These are phyloP conservation scores for Zangia roseola DNA, from an alignment of 768 basidiomycete species.

Conservation along the genomic window DNA sequence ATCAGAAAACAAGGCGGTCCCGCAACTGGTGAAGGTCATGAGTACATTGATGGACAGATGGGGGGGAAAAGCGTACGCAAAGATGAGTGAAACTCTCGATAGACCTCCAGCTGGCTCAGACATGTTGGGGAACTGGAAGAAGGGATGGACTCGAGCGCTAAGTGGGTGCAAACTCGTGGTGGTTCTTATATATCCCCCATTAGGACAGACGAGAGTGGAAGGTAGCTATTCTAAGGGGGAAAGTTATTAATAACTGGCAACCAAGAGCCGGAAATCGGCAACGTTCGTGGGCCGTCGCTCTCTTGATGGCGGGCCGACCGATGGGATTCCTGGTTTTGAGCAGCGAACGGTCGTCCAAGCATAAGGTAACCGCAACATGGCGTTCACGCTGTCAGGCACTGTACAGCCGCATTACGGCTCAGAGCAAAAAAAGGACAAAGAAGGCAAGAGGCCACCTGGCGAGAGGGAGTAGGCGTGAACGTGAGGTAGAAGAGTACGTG, in stretches of 20 bases:
- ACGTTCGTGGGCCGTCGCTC: conserved; percentile 21
- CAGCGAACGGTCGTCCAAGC: not conserved
- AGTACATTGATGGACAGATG: not conserved
- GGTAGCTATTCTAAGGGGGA: not conserved
- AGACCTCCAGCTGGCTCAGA: conserved; percentile 24
- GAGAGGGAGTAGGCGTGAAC: too few species aligned
- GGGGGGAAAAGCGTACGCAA: conserved; percentile 56
- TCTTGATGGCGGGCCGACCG: not conserved
- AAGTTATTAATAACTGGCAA: not conserved
- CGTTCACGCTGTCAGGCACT: conserved; percentile 1
- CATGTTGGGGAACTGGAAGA: conserved; percentile 13
- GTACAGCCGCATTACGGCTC: not conserved
- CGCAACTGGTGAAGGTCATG: conserved; percentile 50
- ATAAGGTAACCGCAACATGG: not conserved
- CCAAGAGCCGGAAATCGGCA: conserved; percentile 15
- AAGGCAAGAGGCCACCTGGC: not conserved
- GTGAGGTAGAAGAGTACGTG: too few species aligned
- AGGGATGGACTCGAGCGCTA: not conserved
- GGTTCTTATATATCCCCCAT: conserved; percentile 12
- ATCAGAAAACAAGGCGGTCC: conserved; percentile 86
- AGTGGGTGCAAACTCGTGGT: not conserved
- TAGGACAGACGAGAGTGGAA: not conserved
- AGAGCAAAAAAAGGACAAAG: not conserved
- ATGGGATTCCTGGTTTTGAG: not conserved
- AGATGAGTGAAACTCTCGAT: conserved; percentile 74